Conservation (phyloP, 2,329 filamentous ascomycete species). For the Alternaria ventricosa region DNA sequence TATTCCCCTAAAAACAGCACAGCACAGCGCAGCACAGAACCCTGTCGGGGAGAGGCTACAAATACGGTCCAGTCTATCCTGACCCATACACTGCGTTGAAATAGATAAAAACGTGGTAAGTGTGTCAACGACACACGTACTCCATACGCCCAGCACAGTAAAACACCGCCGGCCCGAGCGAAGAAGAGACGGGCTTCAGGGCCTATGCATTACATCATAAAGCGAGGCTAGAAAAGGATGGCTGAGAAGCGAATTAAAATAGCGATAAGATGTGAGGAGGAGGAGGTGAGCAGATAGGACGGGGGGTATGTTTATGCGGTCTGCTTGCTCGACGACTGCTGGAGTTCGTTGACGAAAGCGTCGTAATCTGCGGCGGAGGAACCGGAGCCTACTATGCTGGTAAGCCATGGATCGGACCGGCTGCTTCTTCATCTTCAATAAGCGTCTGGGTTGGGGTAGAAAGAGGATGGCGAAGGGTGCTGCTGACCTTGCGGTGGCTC, state of each 20-base stretch:
- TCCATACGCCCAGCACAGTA: slow-evolving; percentile 21
- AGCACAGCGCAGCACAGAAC: neutral
- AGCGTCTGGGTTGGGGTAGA: slow-evolving; percentile 38
- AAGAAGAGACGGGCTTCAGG: slow-evolving; percentile 13
- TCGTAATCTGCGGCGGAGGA: slow-evolving; percentile 22
- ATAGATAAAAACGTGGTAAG: neutral
- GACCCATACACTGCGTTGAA: neutral
- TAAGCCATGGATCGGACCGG: slow-evolving; percentile 34
- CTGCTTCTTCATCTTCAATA: slow-evolving; percentile 36
- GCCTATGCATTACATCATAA: slow-evolving; percentile 30
- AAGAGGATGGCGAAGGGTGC: slow-evolving; percentile 27
- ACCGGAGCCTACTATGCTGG: slow-evolving; percentile 25
- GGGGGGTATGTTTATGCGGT: slow-evolving; percentile 12
- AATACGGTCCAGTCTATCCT: neutral
- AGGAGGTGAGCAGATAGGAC: neutral
- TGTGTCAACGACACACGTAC: neutral
- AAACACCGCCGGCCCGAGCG: slow-evolving; percentile 18
- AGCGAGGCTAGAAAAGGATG: neutral
- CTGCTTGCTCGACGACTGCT: slow-evolving; percentile 19
- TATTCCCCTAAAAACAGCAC: neutral
- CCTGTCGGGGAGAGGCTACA: neutral
- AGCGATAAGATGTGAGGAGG: neutral
- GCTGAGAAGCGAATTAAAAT: neutral
- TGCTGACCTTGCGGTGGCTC: slow-evolving; percentile 45
- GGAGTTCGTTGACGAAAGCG: slow-evolving; percentile 26